Base-by-base conservation (phyloP, 2,329 filamentous ascomycete species). In the Hypomyces rosellus region DNA sequence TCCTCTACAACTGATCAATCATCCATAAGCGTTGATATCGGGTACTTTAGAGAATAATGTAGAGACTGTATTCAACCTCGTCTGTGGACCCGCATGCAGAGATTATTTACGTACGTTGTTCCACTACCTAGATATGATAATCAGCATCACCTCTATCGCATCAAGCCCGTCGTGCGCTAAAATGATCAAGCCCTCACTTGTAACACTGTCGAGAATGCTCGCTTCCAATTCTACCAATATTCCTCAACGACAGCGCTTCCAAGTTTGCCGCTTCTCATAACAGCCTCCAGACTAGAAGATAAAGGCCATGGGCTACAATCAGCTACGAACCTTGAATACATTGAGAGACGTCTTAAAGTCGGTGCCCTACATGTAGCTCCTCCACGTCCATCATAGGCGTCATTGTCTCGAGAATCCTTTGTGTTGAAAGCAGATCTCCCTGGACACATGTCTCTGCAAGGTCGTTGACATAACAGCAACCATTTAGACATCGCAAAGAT, bases 391-490 rank as follows among this genome's bases (percentile, higher is more conserved):
- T 48, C 57, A 5, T 49, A 48, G 8, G 54, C 20, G 11, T 11
- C 51, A 34, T 5, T 54, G 22, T 14, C 39, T 7, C 59, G 58
- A 16, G 60, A 65, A 13, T 54, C 61, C 7, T 70, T 69, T 41
- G 50, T 62, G 2, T 50, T 69, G 2, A 54, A 53, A 4, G 59
- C 59, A 50, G 62, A 70, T 53, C 50, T 72, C 18, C 64, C 70
- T 5, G 67, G 67, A 3, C 42, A 39, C 3, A 56, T 69, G 1
- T 69, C 67, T 3, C 48, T 53, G 13, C 53, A 56, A 34, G 63
- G 68, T 7, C 56, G 54, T 46, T 65, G 74, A 6, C 76, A 80
- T 51, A 70, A 78, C 56, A 80, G 80, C 52, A 77, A 80, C 55
- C 62, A 72, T 44, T 63, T 57, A 1, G 63, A 73, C 42, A 77